phyloP scores from a whole-genome alignment of 192 early-diverging fungal genomes.

The Backusella australiensis region DNA sequence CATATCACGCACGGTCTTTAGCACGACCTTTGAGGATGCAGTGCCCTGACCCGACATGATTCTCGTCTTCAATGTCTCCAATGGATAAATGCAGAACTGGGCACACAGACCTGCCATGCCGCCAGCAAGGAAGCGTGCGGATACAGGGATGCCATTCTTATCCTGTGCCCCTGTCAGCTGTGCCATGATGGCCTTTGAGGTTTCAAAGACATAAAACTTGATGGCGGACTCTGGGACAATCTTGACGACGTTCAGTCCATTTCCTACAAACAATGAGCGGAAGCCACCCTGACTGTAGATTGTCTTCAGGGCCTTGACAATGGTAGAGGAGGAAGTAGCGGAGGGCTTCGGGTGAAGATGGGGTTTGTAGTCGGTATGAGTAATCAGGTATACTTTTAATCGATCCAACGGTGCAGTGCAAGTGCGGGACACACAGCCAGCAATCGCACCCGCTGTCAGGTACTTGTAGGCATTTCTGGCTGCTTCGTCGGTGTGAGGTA shows the following conservation, averaged over 20 bases:
- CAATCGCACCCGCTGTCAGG: constrained; percentile 65
- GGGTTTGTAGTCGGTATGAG: constrained; percentile 30
- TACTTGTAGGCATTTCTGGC: constrained; percentile 53
- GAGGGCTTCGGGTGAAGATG: constrained; percentile 8
- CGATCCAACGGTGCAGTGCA: constrained; percentile 75
- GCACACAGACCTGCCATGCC: constrained; percentile 66
- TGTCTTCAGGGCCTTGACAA: constrained; percentile 38
- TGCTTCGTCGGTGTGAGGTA: constrained; percentile 47
- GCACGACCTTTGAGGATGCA: constrained; percentile 20
- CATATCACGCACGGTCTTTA: constrained; percentile 54
- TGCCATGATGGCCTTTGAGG: constrained; percentile 48
- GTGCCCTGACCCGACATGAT: constrained; percentile 61
- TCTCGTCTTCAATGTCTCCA: constrained; percentile 74
- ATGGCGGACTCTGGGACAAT: constrained; percentile 73
- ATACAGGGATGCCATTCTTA: constrained; percentile 37
- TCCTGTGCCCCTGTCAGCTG: constrained; percentile 31
- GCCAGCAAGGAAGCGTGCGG: constrained; percentile 63
- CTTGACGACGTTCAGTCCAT: constrained; percentile 73
- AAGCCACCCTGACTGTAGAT: constrained; percentile 67
- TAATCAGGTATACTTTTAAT: constrained; percentile 57
- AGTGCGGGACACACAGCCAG: constrained; percentile 69
- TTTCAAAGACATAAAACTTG: constrained; percentile 75
- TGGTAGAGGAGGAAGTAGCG: constrained; percentile 24
- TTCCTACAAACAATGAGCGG: constrained; percentile 69
- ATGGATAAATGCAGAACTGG: constrained; percentile 72